Evolutionary conservation across 441 rosid species (phyloP).

Genomic region (Pelargonium fulgidum): DNA sequence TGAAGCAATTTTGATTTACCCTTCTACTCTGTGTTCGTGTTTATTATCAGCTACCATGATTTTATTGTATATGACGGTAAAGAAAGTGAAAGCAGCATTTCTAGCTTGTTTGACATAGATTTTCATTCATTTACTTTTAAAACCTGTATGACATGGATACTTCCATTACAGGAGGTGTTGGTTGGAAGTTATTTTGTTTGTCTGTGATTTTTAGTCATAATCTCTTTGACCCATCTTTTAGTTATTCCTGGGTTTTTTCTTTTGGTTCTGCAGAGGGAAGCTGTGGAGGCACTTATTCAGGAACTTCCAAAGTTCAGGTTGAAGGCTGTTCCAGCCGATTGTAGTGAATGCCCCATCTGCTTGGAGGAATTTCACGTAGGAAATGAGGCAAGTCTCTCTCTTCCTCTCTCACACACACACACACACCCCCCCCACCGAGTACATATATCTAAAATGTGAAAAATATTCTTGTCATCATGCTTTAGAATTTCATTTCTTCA

Average conservation of each 20-base stretch:
- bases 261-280: constrained; percentile 62
- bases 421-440: no score
- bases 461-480: no score
- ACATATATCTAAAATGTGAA: no score
- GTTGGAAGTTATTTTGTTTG: no score
- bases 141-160: no score
- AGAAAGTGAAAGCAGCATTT: background rate
- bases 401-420: background rate
- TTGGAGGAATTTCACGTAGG: constrained; percentile 85
- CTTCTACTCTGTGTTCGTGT: no score
- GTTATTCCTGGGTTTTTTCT: background rate
- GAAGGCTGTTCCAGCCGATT: constrained; percentile 92
- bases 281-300: constrained; percentile 97
- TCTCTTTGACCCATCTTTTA: no score
- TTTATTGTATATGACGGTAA: background rate
- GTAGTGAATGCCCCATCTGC: constrained; percentile 96
- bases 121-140: background rate
- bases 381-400: constrained; percentile 55
- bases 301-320: constrained; percentile 94
- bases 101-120: background rate
- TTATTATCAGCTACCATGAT: no score
- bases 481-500: no score
- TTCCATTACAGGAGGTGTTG: no score
- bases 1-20: background rate
- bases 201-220: no score